phyloP scores from a whole-genome alignment of 768 basidiomycete species.

The Lepiota venenata region DNA sequence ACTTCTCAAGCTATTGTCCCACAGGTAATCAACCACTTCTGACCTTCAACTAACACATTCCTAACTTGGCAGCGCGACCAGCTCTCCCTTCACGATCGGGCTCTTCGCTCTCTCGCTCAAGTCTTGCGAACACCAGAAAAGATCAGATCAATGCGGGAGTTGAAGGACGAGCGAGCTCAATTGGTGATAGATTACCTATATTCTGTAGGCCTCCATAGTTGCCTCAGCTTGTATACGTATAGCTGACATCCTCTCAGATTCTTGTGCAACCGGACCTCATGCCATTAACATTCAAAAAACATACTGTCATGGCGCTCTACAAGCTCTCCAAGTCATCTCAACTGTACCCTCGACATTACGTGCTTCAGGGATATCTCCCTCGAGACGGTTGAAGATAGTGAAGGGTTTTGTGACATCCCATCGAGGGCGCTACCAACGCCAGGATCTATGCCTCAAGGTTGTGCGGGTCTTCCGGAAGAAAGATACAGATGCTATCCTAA shows the following conservation, averaged over 20 bases:
- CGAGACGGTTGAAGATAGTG: background rate
- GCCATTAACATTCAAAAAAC: background rate
- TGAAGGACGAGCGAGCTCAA: background rate
- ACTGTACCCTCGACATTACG: background rate
- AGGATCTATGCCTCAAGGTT: background rate
- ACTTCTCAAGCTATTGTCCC: too few species aligned
- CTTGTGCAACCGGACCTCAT: background rate
- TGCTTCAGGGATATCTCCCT: background rate
- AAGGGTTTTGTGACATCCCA: background rate
- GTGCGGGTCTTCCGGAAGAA: background rate
- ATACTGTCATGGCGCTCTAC: background rate
- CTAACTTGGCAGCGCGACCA: too few species aligned
- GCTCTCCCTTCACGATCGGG: too few species aligned
- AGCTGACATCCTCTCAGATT: background rate
- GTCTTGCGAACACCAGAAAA: background rate
- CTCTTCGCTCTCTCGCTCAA: background rate
- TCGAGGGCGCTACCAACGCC: background rate
- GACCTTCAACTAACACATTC: too few species aligned
- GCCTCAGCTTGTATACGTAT: background rate
- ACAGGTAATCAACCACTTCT: too few species aligned
- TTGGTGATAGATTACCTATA: background rate
- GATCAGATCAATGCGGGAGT: background rate
- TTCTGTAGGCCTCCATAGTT: background rate
- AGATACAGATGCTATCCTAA: too few species aligned
- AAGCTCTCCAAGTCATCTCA: conserved; percentile 21